Percentiles rank a stretch among this genome's conserved stretches.
phyloP scores from a whole-genome alignment of 495 filamentous ascomycete species.

The Neurospora discreta region DNA sequence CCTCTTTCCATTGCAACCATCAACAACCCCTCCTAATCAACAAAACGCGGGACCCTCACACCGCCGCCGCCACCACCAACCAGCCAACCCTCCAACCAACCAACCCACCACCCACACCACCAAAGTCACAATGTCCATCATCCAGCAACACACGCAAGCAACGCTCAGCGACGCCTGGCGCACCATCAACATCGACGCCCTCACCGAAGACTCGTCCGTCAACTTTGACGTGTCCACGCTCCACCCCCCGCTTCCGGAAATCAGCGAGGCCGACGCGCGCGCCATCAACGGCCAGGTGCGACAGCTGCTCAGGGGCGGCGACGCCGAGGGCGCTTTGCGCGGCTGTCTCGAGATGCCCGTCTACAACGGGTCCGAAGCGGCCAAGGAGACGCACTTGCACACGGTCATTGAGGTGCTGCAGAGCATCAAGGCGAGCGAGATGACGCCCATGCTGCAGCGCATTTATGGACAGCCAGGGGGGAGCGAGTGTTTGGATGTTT shows the following conservation, averaged over 20 bases:
- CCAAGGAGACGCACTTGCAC: slow-evolving; percentile 75
- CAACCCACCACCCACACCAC: not conserved
- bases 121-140: slow-evolving; percentile 40
- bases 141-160: slow-evolving; percentile 41
- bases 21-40: not conserved
- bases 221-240: slow-evolving; percentile 82
- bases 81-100: not conserved
- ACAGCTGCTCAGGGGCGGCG: slow-evolving; percentile 74
- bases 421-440: slow-evolving; percentile 80
- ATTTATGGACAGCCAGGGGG: slow-evolving; percentile 64
- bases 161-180: slow-evolving; percentile 58
- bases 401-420: slow-evolving; percentile 81
- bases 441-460: slow-evolving; percentile 69
- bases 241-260: slow-evolving; percentile 55
- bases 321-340: slow-evolving; percentile 73
- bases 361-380: slow-evolving; percentile 50
- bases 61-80: not conserved
- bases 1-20: not conserved
- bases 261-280: slow-evolving; percentile 60
- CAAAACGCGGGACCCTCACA: not conserved
- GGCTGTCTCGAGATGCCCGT: slow-evolving; percentile 60
- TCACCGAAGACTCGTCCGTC: slow-evolving; percentile 73
- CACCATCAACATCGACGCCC: slow-evolving; percentile 85
- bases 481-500: slow-evolving; percentile 56
- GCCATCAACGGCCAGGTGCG: slow-evolving; percentile 63